Base-by-base conservation (phyloP, 2,329 filamentous ascomycete species). In the Claviceps citrina region DNA sequence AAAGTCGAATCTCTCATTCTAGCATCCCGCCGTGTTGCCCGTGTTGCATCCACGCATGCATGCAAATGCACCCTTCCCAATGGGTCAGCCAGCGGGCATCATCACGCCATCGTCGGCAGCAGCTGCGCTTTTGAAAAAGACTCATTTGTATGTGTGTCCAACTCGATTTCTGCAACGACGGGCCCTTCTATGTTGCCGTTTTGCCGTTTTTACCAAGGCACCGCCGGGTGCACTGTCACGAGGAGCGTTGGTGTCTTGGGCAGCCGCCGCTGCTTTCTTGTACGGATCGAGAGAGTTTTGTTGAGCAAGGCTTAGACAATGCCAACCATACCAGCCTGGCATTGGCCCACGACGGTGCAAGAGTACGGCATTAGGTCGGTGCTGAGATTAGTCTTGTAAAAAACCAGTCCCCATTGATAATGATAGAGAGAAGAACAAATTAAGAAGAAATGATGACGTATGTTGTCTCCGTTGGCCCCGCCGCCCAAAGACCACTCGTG, bases 321-420 rank as follows among this genome's bases (percentile, higher is more conserved):
- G 24, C 51, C 53, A 7, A 56, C 48, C 55, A 58, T 57, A 33
- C 56, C 55, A 7, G 27, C 41, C 47, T 53, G 47, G 43, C 56
- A 59, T 45, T 59, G 53, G 15, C 40, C 39, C 15, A 31, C 44
- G 36, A 44, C 41, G 24, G 45, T 47, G 43, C 54, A 59, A 49
- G 57, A 59, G 44, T 53, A 52, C 40, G 53, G 51, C 16, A 54
- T 47, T 31, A 55, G 50, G 20, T 55, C 46, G 3, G 54, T 57
- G 42, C 44, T 46, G 41, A 26, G 7, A 38, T 47, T 20, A 49
- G 46, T 32, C 5, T n/a, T 10, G 16, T 4, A n/a, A n/a, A 9
- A 7, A 25, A 15, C 5, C n/a, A n/a, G n/a, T n/a, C n/a, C n/a
- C n/a, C n/a, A n/a, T n/a, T n/a, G n/a, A n/a, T n/a, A n/a, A n/a